Percentiles rank a stretch among this genome's conserved stretches.
These are phyloP conservation scores for Dryadomyces quercivorus DNA, from an alignment of 2,329 filamentous ascomycete species.

Conservation along the genomic window DNA sequence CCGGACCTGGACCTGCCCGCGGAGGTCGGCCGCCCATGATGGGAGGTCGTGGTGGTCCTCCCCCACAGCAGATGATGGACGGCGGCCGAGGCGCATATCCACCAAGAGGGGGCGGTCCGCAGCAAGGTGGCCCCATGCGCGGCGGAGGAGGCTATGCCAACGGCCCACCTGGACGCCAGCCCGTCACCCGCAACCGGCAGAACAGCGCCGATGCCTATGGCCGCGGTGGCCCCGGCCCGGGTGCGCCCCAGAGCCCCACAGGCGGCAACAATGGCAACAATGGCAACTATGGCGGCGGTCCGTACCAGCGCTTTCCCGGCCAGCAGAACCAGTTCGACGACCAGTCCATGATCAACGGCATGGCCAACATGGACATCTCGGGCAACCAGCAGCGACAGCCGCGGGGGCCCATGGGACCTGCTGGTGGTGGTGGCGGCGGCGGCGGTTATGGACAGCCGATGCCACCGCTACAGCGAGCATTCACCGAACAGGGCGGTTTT, in stretches of 20 bases:
- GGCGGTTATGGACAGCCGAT: constrained; percentile 13
- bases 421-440: constrained; percentile 1
- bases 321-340: constrained; percentile 28
- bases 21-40: constrained; percentile 29
- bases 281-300: constrained; percentile 25
- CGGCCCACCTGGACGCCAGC: constrained; percentile 16
- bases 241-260: constrained; percentile 3
- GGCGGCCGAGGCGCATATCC: constrained; percentile 26
- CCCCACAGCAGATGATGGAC: constrained; percentile 24
- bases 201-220: not conserved
- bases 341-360: constrained; percentile 25
- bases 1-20: constrained; percentile 18
- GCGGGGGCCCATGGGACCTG: constrained; percentile 19
- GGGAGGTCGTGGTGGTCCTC: constrained; percentile 30
- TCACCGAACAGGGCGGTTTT: not conserved
- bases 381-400: constrained; percentile 10
- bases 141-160: constrained; percentile 19
- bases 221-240: constrained; percentile 17
- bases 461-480: constrained; percentile 10
- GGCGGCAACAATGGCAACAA: constrained; percentile 16
- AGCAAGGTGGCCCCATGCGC: constrained; percentile 14
- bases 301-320: constrained; percentile 31
- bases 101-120: constrained; percentile 21
- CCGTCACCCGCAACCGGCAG: not conserved
- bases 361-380: constrained; percentile 16